A percentile compares a stretch with the other conserved stretches of the same genome.
Evolutionary conservation across 495 filamentous ascomycete genomes (phyloP).

Genomic region (Tuber indicum): DNA sequence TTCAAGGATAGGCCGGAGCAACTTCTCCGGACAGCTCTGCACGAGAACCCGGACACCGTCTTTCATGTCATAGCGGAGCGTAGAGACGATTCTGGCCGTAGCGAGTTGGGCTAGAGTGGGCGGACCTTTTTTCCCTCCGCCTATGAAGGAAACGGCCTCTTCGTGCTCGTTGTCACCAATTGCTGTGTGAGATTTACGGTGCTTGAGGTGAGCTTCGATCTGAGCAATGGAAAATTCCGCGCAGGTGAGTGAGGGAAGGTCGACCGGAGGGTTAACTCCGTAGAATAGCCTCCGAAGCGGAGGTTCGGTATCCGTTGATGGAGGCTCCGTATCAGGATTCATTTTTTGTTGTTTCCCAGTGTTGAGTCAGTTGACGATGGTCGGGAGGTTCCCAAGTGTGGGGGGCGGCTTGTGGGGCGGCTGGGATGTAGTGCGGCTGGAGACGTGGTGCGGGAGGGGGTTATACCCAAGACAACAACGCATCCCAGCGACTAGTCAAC

Average conservation of each 20-base stretch:
- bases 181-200: not conserved
- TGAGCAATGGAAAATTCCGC: not conserved
- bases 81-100: not conserved
- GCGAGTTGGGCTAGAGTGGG: not conserved
- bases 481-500: not conserved
- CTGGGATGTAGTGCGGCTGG: not conserved
- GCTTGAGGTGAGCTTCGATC: slow-evolving; percentile 3
- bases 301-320: not conserved
- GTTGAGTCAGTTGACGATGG: slow-evolving; percentile 1
- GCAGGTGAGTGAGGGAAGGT: not conserved
- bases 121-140: not conserved
- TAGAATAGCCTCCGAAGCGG: not conserved
- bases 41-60: not conserved
- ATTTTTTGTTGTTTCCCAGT: not conserved
- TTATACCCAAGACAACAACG: not conserved
- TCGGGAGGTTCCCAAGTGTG: not conserved
- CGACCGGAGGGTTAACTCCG: not conserved
- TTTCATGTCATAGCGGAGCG: slow-evolving; percentile 1
- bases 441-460: not conserved
- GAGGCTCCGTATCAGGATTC: not conserved
- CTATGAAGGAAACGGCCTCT: not conserved
- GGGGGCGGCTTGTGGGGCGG: not conserved
- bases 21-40: slow-evolving; percentile 1
- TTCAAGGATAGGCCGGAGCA: not conserved
- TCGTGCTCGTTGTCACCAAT: not conserved